Percentiles rank a stretch among this genome's conserved stretches.
Evolutionary conservation across 2,329 filamentous ascomycete species (phyloP).

Genomic region (Xenoacremonium recifei): DNA sequence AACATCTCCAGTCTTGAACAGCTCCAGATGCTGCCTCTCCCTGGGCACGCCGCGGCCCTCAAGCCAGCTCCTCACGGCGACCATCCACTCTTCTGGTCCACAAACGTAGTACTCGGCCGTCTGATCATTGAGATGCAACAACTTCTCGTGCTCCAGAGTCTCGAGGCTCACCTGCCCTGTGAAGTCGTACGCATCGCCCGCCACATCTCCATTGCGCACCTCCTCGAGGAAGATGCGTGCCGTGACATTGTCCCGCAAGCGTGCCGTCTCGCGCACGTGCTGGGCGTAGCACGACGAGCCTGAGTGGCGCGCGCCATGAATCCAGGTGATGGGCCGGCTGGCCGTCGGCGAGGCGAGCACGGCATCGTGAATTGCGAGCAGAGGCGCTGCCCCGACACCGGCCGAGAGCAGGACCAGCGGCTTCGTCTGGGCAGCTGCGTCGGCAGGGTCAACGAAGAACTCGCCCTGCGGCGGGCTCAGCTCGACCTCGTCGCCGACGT

Average conservation of each 20-base stretch:
- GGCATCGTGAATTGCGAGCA: conserved; percentile 64
- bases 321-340: conserved; percentile 55
- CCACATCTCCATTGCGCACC: conserved; percentile 40
- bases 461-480: conserved; percentile 56
- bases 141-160: conserved; percentile 47
- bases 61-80: conserved; percentile 53
- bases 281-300: conserved; percentile 53
- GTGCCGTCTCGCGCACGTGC: conserved; percentile 47
- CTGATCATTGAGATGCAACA: conserved; percentile 54
- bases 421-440: conserved; percentile 38
- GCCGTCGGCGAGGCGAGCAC: conserved; percentile 34
- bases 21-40: conserved; percentile 63
- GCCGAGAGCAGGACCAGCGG: conserved; percentile 67
- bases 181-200: conserved; percentile 59
- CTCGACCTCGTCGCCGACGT: conserved; percentile 52
- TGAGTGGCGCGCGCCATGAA: conserved; percentile 57
- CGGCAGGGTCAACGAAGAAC: conserved; percentile 57
- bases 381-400: conserved; percentile 66
- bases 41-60: conserved; percentile 53
- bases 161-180: conserved; percentile 58
- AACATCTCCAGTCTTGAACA: conserved; percentile 59
- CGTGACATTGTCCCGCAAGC: conserved; percentile 30
- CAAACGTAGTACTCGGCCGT: conserved; percentile 69
- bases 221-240: conserved; percentile 57
- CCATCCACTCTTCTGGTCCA: conserved; percentile 70